Base-by-base conservation (phyloP, 306 rosid genomes). In the Mimosa pudica region DNA sequence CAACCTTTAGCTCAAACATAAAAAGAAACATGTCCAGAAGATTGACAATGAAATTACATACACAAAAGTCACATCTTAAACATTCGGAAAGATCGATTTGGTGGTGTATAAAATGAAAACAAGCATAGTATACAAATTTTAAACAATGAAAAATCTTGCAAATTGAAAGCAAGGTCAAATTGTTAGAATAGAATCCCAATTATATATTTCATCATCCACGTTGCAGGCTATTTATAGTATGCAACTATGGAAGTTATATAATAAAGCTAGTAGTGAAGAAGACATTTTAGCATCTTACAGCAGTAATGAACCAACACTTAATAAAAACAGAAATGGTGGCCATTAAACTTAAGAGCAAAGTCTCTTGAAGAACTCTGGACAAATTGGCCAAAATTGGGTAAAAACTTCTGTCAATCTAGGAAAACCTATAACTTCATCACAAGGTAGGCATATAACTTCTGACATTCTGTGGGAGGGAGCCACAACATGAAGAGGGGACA, bases 1-100 rank as follows among this genome's bases (percentile, higher is more conserved):
- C 49, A 51, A 77, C 52, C 52, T 54, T 60, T 41, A 62, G 48
- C 70, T 67, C 70, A 79, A 54, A 38, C 78, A 73, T 57, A 78
- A 46, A 55, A 55, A 63, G 78, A 73, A 74, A 58, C 44, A 61
- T 69, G 58, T 47, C 64, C 13, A 2, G 7, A 54, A 30, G 14
- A 63, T 38, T 60, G 46, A 41, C 51, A 7, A 69, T 61, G 71
- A 17, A 73, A 55, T 16, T 52, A 24, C 66, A 67, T 55, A 4
- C 70, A 75, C 66, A 32, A 72, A 24, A n/a, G 16, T 0, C 4
- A 18, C 45, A 44, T 44, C 18, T 54, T 62, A 35, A 57, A 75
- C 5, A 62, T 66, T 44, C 45, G 14, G 62, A 60, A 10, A 47
- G 55, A 55, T 62, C 41, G 74, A 32, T 54, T 42, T 5, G 47